A percentile compares a stretch with the other conserved stretches of the same genome.
Conservation (phyloP, 345 rosid genomes). For the Gossypium arboreum region DNA sequence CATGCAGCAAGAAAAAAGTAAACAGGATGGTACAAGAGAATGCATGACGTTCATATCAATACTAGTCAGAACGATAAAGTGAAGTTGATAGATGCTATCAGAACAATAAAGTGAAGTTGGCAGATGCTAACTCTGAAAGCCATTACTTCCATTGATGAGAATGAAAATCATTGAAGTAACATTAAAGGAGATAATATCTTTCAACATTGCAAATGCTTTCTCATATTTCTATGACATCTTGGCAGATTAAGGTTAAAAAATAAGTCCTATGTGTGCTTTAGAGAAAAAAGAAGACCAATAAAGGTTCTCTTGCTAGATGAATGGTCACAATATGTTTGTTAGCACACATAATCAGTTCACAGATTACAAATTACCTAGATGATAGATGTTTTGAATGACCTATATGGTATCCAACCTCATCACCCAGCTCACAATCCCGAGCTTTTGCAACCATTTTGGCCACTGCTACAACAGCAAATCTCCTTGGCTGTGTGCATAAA, state of each 20-base stretch:
- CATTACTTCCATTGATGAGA: not conserved
- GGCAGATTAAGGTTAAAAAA: not conserved
- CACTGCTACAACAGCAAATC: slow-evolving; percentile 95
- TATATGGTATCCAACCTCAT: slow-evolving; percentile 88
- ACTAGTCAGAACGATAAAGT: not conserved
- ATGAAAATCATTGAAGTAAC: not conserved
- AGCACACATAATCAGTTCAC: not conserved
- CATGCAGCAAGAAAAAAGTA: not conserved
- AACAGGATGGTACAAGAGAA: not conserved
- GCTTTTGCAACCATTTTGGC: slow-evolving; percentile 90
- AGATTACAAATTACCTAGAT: slow-evolving; percentile 36
- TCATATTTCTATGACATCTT: not conserved
- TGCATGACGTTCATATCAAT: not conserved
- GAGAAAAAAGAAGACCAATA: not conserved
- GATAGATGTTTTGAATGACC: slow-evolving; percentile 78
- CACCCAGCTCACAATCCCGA: slow-evolving; percentile 78
- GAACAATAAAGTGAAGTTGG: not conserved
- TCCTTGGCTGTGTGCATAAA: slow-evolving; percentile 86
- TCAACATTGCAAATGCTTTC: not conserved
- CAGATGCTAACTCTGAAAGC: not conserved
- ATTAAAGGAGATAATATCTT: not conserved
- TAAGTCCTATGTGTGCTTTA: not conserved
- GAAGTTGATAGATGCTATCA: not conserved
- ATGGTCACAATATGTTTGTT: not conserved
- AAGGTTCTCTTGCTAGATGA: not conserved